Conservation (phyloP, 345 rosid genomes). For the Litchi chinensis region DNA sequence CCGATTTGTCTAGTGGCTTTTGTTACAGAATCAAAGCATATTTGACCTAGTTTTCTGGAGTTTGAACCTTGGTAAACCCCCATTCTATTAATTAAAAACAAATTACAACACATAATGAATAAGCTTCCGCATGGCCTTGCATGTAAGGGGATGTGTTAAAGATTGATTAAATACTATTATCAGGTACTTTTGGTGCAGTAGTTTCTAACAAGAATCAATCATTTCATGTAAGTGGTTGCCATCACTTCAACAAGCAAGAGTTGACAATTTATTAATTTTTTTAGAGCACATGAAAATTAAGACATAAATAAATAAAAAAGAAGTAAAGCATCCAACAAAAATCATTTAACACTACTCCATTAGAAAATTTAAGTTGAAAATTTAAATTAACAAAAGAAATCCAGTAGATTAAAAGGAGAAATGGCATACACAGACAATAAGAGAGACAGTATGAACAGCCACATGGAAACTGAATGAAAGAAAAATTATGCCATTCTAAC, state of each 20-base stretch:
- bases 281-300: neutral
- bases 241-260: neutral
- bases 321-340: neutral
- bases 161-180: too few relatives aligned
- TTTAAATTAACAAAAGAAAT: neutral
- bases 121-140: neutral
- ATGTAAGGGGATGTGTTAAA: neutral
- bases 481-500: too few relatives aligned
- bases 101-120: too few relatives aligned
- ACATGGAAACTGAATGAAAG: too few relatives aligned
- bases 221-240: neutral
- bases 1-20: too few relatives aligned
- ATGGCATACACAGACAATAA: too few relatives aligned
- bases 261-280: neutral
- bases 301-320: neutral
- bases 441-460: too few relatives aligned
- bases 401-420: neutral
- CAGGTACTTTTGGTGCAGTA: too few relatives aligned
- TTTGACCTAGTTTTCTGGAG: too few relatives aligned
- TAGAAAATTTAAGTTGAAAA: neutral
- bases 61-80: too few relatives aligned
- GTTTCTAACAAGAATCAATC: neutral
- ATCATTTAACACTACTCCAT: slow-evolving; percentile 2
- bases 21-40: too few relatives aligned
- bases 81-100: too few relatives aligned